Evolutionary conservation across 2,329 filamentous ascomycete species (phyloP), one percentile per base, ranked within the genome.

Genomic region (Aplosporella prunicola): DNA sequence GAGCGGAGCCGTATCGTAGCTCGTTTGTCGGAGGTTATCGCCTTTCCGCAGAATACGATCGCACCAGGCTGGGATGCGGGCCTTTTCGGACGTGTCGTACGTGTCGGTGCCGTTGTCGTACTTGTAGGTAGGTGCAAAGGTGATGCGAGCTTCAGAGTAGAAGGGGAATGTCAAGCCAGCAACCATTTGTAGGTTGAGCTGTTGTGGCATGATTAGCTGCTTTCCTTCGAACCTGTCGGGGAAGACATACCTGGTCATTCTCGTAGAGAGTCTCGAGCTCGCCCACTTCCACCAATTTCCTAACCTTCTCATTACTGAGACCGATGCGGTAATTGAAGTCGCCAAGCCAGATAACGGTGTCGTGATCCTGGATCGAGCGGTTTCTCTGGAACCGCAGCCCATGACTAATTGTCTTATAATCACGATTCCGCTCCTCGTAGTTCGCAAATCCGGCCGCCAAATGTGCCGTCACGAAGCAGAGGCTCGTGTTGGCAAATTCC

Each of bases 311-410:
- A 46, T 85, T 78, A 29, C 72, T 73, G 40, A 96, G 69, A 1
- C 88, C 89, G 50, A 98, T 93, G 13, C 91, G 81, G 60, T 98
- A 98, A 56, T 98, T 98, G 67, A 98, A 98, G 58, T 98, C 91
- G 5, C 91, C 91, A 27, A 95, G 72, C 89, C 91, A 98, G 36
- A 63, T 80, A 23, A 96, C 80, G 15, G 83, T 80, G 46, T 82
- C 86, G 55, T 98, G 91, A 55, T 96, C 82, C 50, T 91, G 85
- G 44, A 98, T 96, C 5, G 82, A 76, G 40, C 87, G 72, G 51
- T 95, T 94, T 38, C 86, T 76, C 58, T 94, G 89, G 55, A 98
- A 98, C 25, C 84, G 76, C 22, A 98, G 62, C 3, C 91, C 91
- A 43, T 83, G 75, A 47, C 83, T 80, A 43, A 95, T 95, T 3